Percentiles rank a stretch among this genome's conserved stretches.
Evolutionary conservation across 345 rosid species (phyloP).

Genomic region (Lepidium sativum): DNA sequence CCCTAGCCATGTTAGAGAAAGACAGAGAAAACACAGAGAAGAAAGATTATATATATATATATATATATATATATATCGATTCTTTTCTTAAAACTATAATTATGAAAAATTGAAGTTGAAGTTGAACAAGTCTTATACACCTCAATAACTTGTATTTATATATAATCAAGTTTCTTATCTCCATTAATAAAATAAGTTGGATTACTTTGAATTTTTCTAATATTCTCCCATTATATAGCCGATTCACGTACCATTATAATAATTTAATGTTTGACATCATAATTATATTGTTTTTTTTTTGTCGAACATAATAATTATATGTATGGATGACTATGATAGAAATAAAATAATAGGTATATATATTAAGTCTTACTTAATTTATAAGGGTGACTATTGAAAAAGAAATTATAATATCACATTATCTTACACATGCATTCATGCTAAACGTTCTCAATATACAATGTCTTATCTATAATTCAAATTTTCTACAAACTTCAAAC

Average conservation of each 20-base stretch:
- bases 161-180: constrained; percentile 7
- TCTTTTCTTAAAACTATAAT: not conserved
- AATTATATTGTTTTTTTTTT: not conserved
- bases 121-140: constrained; percentile 28
- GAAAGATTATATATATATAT: not conserved
- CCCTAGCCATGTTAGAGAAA: constrained; percentile 31
- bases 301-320: not conserved
- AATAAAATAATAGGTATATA: not conserved
- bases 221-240: constrained; percentile 3
- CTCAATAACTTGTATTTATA: constrained; percentile 12
- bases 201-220: constrained; percentile 14
- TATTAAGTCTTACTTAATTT: not conserved
- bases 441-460: not conserved
- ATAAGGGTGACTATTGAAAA: too few species aligned
- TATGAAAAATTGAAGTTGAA: constrained; percentile 7
- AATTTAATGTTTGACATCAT: constrained; percentile 15
- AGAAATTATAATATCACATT: not conserved
- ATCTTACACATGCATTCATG: not conserved
- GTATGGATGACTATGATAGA: not conserved
- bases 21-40: not conserved
- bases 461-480: too few species aligned
- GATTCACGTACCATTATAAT: constrained; percentile 18
- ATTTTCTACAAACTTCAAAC: too few species aligned
- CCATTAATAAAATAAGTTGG: not conserved
- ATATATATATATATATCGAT: too few species aligned